Evolutionary conservation across 1,284 basidiomycete species (phyloP).

Genomic region (Pseudomicrostroma phylloplanum): DNA sequence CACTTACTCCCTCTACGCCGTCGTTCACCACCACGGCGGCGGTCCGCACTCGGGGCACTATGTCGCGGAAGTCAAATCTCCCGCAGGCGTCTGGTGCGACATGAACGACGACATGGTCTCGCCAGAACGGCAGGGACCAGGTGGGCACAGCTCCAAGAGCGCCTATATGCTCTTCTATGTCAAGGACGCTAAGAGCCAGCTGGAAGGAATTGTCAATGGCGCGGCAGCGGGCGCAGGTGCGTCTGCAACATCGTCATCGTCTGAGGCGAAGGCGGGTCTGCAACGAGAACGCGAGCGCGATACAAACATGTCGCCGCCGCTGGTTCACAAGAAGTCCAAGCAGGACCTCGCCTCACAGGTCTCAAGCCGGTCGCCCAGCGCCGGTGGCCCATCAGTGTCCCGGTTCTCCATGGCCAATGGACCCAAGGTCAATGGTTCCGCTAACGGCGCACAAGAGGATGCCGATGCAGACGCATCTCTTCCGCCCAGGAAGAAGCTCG

Average conservation of each 20-base stretch:
- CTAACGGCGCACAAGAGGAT: not conserved
- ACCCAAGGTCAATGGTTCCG: not conserved
- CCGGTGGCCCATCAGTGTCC: not conserved
- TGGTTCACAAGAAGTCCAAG: not conserved
- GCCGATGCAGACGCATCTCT: not conserved
- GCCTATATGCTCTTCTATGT: conserved; percentile 94
- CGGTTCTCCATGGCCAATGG: not conserved
- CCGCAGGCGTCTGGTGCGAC: conserved; percentile 71
- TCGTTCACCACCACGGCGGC: conserved; percentile 85
- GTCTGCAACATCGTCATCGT: not conserved
- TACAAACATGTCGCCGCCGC: not conserved
- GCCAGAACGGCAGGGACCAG: conserved; percentile 18
- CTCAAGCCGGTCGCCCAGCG: not conserved
- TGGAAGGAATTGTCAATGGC: not conserved
- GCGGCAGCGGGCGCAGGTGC: not conserved
- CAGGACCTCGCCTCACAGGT: too few species aligned
- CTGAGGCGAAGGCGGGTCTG: not conserved
- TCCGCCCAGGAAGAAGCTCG: not conserved
- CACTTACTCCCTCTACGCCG: conserved; percentile 79
- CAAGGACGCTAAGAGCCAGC: conserved; percentile 53
- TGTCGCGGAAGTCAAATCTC: conserved; percentile 74
- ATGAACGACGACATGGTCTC: conserved; percentile 85
- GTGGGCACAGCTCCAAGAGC: conserved; percentile 61
- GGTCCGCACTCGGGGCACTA: conserved; percentile 96
- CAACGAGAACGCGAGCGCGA: not conserved